Evolutionary conservation across 176 grass and related monocot genomes (phyloP).

Genomic region (Melocanna baccifera): DNA sequence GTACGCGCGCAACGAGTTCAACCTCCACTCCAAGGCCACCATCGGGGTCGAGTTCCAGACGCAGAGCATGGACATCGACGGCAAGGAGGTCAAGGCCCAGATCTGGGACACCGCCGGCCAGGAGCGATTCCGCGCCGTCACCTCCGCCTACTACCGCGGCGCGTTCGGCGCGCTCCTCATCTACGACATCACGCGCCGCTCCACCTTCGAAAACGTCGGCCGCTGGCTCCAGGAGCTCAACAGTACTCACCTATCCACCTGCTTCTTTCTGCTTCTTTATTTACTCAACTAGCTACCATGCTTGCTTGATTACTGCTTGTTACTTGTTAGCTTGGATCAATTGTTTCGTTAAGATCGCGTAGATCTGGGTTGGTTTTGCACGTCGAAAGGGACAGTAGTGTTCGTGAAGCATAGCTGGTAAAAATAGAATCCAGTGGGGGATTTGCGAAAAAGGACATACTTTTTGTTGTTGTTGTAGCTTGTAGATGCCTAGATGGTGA

Average conservation of each 20-base stretch:
- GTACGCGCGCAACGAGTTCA: constrained; percentile 71
- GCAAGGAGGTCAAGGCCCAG: constrained; percentile 92
- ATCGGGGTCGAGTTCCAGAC: constrained; percentile 79
- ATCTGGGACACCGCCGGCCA: constrained; percentile 98
- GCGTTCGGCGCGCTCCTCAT: constrained; percentile 63
- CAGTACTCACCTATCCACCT: constrained; percentile 10
- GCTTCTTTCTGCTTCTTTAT: background rate
- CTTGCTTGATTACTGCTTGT: background rate
- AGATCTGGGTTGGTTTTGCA: constrained; percentile 27
- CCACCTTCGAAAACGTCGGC: constrained; percentile 59
- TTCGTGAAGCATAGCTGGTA: background rate
- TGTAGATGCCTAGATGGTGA: constrained; percentile 15
- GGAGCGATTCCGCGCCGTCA: constrained; percentile 76
- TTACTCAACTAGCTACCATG: background rate
- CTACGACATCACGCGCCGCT: constrained; percentile 59
- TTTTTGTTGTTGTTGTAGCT: background rate
- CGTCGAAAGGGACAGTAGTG: background rate
- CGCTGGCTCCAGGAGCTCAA: constrained; percentile 63
- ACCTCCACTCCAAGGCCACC: constrained; percentile 68
- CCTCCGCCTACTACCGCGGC: constrained; percentile 62
- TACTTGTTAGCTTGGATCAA: background rate
- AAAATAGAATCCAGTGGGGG: background rate
- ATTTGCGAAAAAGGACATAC: background rate
- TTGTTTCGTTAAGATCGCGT: background rate
- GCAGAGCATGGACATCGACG: constrained; percentile 63